Percentiles rank a stretch among this genome's conserved stretches.
Evolutionary conservation across 2,329 filamentous ascomycete genomes (phyloP).

Genomic region (Trichoderma koningii): DNA sequence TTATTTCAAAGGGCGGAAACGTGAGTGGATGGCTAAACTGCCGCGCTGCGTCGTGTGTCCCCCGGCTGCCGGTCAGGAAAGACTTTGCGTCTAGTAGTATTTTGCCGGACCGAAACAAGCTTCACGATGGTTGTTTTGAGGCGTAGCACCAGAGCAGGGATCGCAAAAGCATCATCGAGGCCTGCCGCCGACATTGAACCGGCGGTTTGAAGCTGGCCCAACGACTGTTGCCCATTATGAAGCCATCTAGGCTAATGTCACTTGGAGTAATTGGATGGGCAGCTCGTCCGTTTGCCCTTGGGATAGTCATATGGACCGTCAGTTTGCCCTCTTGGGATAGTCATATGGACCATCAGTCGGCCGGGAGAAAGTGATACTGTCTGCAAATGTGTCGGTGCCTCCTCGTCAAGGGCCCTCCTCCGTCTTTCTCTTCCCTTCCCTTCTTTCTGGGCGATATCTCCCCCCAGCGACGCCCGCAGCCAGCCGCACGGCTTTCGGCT

Average conservation of each 20-base stretch:
- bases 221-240: neutral
- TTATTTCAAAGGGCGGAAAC: neutral
- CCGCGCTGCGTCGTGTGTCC: neutral
- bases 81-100: slow-evolving; percentile 13
- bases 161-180: neutral
- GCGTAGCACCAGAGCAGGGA: slow-evolving; percentile 12
- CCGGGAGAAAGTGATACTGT: no score
- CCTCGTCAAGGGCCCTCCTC: neutral
- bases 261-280: neutral
- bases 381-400: no score
- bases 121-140: neutral
- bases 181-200: slow-evolving; percentile 11
- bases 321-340: neutral
- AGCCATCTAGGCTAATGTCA: slow-evolving; percentile 14
- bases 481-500: slow-evolving; percentile 14
- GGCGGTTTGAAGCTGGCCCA: slow-evolving; percentile 9
- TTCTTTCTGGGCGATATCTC: neutral
- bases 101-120: neutral
- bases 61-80: slow-evolving; percentile 1
- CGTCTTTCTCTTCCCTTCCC: neutral
- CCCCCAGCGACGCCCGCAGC: neutral
- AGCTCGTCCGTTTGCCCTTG: neutral
- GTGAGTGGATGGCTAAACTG: neutral
- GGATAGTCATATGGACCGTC: neutral
- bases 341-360: no score